Evolutionary conservation across 2,329 filamentous ascomycete species (phyloP).

Genomic region (Xenoacremonium recifei): DNA sequence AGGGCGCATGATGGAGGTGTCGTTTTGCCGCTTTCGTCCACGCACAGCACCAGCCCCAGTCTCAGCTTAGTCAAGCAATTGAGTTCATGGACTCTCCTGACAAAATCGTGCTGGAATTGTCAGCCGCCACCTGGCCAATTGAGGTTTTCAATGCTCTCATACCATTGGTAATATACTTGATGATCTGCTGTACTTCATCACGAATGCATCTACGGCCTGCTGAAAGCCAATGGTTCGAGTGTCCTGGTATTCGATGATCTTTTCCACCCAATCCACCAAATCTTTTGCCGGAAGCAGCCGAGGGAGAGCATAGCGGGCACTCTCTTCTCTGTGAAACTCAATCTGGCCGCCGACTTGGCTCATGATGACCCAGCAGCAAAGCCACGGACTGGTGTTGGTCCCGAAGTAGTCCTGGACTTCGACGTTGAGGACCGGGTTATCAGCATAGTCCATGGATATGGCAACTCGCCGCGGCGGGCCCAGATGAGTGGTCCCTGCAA

Average conservation of each 20-base stretch:
- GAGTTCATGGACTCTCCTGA: slow-evolving; percentile 25
- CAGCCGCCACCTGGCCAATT: too few relatives aligned
- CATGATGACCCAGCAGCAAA: slow-evolving; percentile 28
- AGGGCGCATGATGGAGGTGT: slow-evolving; percentile 26
- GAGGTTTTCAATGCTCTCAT: too few relatives aligned
- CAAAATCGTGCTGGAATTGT: slow-evolving; percentile 18
- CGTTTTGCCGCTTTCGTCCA: slow-evolving; percentile 20
- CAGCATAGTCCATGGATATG: slow-evolving; percentile 25
- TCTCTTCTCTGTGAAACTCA: slow-evolving; percentile 25
- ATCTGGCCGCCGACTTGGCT: slow-evolving; percentile 25
- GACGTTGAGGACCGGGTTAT: slow-evolving; percentile 22
- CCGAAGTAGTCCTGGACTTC: slow-evolving; percentile 26
- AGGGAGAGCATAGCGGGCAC: slow-evolving; percentile 24
- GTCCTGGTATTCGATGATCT: slow-evolving; percentile 21
- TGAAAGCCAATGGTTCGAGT: slow-evolving; percentile 24
- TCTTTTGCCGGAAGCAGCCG: slow-evolving; percentile 20
- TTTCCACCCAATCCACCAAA: slow-evolving; percentile 24
- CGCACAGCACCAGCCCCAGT: slow-evolving; percentile 23
- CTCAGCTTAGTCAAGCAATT: slow-evolving; percentile 27
- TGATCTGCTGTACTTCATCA: slow-evolving; percentile 24
- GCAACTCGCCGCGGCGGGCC: slow-evolving; percentile 23
- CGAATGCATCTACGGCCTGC: slow-evolving; percentile 26
- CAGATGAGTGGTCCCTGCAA: slow-evolving; percentile 27
- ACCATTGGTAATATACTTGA: slow-evolving; percentile 22
- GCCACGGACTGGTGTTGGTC: slow-evolving; percentile 20